These are phyloP conservation scores for Rickenella mellea DNA, from an alignment of 768 basidiomycete genomes.

Conservation along the genomic window DNA sequence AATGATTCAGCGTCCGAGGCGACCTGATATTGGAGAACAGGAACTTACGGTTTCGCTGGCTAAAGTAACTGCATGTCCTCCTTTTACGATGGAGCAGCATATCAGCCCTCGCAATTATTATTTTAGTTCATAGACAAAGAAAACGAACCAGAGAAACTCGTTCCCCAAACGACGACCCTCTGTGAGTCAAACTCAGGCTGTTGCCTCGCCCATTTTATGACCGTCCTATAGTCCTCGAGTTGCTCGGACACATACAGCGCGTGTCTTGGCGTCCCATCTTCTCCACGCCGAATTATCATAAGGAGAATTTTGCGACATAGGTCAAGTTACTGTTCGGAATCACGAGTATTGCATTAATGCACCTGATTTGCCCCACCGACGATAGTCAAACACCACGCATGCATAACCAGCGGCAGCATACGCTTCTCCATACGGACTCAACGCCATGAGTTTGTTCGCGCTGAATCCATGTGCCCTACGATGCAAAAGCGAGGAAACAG, in stretches of 20 bases:
- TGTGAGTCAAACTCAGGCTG: conserved; percentile 17
- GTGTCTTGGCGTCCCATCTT: conserved; percentile 23
- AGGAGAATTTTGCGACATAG: background rate
- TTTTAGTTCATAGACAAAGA: background rate
- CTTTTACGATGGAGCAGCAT: too few relatives aligned
- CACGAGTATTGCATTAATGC: too few relatives aligned
- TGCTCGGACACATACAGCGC: conserved; percentile 20
- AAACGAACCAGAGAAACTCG: conserved; percentile 21
- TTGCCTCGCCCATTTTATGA: conserved; percentile 15
- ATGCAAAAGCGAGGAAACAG: background rate
- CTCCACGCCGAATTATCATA: background rate
- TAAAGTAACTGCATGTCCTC: conserved; percentile 21
- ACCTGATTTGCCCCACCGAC: conserved; percentile 28
- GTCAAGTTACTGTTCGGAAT: too few relatives aligned
- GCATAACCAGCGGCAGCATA: conserved; percentile 23
- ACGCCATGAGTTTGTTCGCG: conserved; percentile 22
- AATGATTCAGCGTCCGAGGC: too few relatives aligned
- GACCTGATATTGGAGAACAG: too few relatives aligned
- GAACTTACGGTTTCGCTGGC: conserved; percentile 15
- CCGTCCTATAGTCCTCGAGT: conserved; percentile 14
- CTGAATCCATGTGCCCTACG: conserved; percentile 25
- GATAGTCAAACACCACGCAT: conserved; percentile 27
- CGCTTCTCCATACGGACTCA: conserved; percentile 19
- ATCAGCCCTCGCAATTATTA: background rate
- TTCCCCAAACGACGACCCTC: conserved; percentile 24